Base-by-base conservation (phyloP, 257 asterid genomes). In the Solanum microdontum region DNA sequence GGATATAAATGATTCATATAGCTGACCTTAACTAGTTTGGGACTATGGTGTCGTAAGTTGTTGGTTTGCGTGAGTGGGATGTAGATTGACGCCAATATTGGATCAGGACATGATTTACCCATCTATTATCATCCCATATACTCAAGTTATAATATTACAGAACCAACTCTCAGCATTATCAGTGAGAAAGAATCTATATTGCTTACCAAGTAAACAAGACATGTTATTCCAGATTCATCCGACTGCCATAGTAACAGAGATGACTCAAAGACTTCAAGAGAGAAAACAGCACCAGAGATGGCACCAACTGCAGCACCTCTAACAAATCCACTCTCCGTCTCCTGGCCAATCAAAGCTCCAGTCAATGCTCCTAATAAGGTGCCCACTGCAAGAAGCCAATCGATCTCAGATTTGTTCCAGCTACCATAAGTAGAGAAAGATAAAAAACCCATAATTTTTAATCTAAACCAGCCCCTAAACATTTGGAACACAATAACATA, bases 301-400 rank as follows among this genome's bases (percentile, higher is more conserved):
- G 99, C 99, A 86, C 99, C 99, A 14, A 95, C 96, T 0, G 98
- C 98, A 87, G 99, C 99, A 83, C 99, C 99, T 90, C 99, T 93
- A 43, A 97, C 93, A 86, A 97, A 97, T 32, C 99, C 98, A 84
- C 99, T 97, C 88, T 97, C 98, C 1, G 99, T 95, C 86, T 97
- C 99, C 91, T 97, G 99, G 80, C 99, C 99, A 48, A 97, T 97
- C 91, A 97, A 88, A 15, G 99, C 99, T 87, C 99, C 98, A 0
- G 99, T 97, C 92, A 97, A 87, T 40, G 99, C 99, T 85, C 99
- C 99, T 87, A 97, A 88, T 69, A 97, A 92, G 28, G 98, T 94
- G 75, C 99, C 99, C 87, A 97, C 98, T 97, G 93, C 94, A 91
- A 11, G 77, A 79, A 84, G 88, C 82, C 79, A 66, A 45, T 6